Base-by-base conservation (phyloP, 768 basidiomycete species). In the Cyathus striatus region DNA sequence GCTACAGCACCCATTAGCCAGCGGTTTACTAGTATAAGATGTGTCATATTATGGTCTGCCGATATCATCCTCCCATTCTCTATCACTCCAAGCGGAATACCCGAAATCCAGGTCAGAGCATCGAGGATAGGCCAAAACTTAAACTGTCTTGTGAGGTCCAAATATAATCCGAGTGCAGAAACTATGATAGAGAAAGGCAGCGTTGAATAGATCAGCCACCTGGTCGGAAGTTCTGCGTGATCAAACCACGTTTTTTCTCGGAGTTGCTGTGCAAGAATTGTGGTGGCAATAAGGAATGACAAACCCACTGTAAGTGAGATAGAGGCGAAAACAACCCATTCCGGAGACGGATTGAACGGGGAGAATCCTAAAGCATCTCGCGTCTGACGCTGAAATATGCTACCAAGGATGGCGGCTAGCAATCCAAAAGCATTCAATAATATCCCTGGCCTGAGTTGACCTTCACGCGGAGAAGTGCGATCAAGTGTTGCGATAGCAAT, bases 321-420 rank as follows among this genome's bases (percentile, higher is more conserved):
- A n/a, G 27, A 30, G 38, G 22, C 22, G 38, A 40, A 41, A 12
- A 53, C 12, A 10, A 48, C 49, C 33, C 43, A 48, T 20, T 51
- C 22, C 48, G 57, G 41, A 21, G 54, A n/a, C n/a, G n/a, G n/a
- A n/a, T n/a, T n/a, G n/a, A n/a, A n/a, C n/a, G n/a, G n/a, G n/a
- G n/a, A n/a, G n/a, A n/a, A n/a, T n/a, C n/a, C n/a, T n/a, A n/a
- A n/a, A n/a, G n/a, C n/a, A n/a, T n/a, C n/a, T n/a, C n/a, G n/a
- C n/a, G n/a, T n/a, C n/a, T n/a, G n/a, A n/a, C n/a, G n/a, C n/a
- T n/a, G n/a, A n/a, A n/a, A n/a, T n/a, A n/a, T n/a, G n/a, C n/a
- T n/a, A n/a, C n/a, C n/a, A n/a, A n/a, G n/a, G n/a, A n/a, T n/a
- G n/a, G n/a, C n/a, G n/a, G n/a, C n/a, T n/a, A n/a, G n/a, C n/a